Evolutionary conservation across 2,329 filamentous ascomycete species (phyloP).

Genomic region (Colletotrichum spinosum): DNA sequence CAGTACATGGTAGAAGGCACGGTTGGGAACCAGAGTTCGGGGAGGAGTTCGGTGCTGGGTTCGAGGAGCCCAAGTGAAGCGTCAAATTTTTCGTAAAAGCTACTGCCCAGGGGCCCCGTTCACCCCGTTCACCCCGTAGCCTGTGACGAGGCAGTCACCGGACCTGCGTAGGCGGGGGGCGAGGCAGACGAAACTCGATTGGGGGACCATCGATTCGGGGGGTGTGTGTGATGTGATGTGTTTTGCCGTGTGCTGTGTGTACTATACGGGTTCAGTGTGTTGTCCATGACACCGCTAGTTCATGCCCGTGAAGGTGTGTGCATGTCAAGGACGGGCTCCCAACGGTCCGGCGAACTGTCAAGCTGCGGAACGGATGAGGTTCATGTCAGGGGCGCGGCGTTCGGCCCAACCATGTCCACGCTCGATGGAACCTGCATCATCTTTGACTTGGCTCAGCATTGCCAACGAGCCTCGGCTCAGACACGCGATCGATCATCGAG

Average conservation of each 20-base stretch:
- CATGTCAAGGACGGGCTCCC: background rate
- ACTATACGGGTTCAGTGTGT: no score
- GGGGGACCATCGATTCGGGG: background rate
- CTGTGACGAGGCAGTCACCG: slow-evolving; percentile 20
- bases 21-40: no score
- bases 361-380: background rate
- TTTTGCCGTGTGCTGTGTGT: no score
- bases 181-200: slow-evolving; percentile 9
- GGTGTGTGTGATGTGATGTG: background rate
- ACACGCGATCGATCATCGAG: no score
- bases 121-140: slow-evolving; percentile 3
- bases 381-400: no score
- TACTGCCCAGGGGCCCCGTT: slow-evolving; percentile 5
- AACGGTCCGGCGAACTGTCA: background rate
- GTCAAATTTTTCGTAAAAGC: background rate
- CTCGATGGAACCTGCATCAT: no score
- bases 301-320: background rate
- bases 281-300: background rate
- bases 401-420: no score
- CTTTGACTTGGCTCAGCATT: no score
- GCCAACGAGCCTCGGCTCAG: no score
- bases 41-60: no score
- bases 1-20: no score
- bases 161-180: slow-evolving; percentile 3
- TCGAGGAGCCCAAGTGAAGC: no score